Conservation (phyloP, 116 monocot genomes). For the Iris pallida region DNA sequence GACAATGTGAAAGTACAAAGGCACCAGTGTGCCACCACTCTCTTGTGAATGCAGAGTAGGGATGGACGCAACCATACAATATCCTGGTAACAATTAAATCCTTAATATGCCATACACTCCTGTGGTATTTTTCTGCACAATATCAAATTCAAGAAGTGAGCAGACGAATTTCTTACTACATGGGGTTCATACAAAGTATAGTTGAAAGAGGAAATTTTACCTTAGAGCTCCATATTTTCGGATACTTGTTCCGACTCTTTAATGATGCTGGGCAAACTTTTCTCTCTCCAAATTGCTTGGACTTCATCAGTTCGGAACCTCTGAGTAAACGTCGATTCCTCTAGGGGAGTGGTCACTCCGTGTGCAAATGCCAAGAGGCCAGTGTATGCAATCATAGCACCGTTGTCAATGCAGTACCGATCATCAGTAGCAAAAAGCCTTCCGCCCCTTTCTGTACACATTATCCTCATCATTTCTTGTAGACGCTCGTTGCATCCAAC, state of each 20-base stretch:
- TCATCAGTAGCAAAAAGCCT: conserved; percentile 86
- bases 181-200: neutral
- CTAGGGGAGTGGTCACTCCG: conserved; percentile 63
- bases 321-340: conserved; percentile 90
- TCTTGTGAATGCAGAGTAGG: too few relatives aligned
- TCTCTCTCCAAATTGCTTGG: conserved; percentile 89
- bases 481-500: conserved; percentile 89
- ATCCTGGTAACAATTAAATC: neutral
- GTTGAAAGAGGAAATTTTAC: neutral
- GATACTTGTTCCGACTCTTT: conserved; percentile 1
- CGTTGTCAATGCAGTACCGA: conserved; percentile 92
- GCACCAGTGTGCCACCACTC: too few relatives aligned
- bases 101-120: neutral
- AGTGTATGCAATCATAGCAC: conserved; percentile 97
- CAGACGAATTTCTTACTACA: neutral
- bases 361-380: conserved; percentile 81
- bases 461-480: conserved; percentile 93
- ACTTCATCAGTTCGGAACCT: conserved; percentile 93
- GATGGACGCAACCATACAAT: too few relatives aligned
- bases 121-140: neutral
- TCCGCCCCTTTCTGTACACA: conserved; percentile 89
- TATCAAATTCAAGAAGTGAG: neutral
- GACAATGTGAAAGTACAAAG: too few relatives aligned
- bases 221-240: neutral
- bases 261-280: conserved; percentile 1